Evolutionary conservation across 805 yeast species (phyloP).

Genomic region (Schizosaccharomyces pombe): DNA sequence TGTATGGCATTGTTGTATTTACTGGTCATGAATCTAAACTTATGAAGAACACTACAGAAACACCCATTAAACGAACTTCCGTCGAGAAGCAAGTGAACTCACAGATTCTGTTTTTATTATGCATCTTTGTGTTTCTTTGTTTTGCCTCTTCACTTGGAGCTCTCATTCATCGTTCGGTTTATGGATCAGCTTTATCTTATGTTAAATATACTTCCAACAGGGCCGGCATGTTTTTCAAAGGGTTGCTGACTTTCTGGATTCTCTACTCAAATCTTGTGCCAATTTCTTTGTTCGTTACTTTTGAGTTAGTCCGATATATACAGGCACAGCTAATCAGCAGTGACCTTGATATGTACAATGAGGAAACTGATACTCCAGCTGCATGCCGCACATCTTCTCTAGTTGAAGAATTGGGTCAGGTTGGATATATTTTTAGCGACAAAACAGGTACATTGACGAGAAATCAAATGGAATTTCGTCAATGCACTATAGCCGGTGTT

Average conservation of each 20-base stretch:
- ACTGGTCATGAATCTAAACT: conserved; percentile 96
- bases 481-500: conserved; percentile 78
- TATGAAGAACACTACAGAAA: conserved; percentile 95
- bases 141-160: conserved; percentile 73
- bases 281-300: conserved; percentile 77
- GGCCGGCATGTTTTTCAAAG: conserved; percentile 55
- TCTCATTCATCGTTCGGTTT: conserved; percentile 23
- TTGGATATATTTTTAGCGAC: conserved; percentile 86
- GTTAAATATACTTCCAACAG: conserved; percentile 22
- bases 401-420: conserved; percentile 93
- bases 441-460: conserved; percentile 92
- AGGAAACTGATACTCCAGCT: conserved; percentile 74
- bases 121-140: conserved; percentile 49
- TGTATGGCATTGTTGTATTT: conserved; percentile 76
- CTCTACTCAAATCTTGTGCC: conserved; percentile 93
- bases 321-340: conserved; percentile 87
- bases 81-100: conserved; percentile 85
- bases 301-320: conserved; percentile 82
- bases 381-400: conserved; percentile 84
- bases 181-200: conserved; percentile 35
- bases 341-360: conserved; percentile 81
- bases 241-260: conserved; percentile 85
- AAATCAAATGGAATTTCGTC: conserved; percentile 88
- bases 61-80: conserved; percentile 92
- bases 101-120: conserved; percentile 73